Evolutionary conservation across 768 basidiomycete genomes (phyloP), one percentile per base, ranked within the genome.

Genomic region (Phlebiopsis flavidoalba): DNA sequence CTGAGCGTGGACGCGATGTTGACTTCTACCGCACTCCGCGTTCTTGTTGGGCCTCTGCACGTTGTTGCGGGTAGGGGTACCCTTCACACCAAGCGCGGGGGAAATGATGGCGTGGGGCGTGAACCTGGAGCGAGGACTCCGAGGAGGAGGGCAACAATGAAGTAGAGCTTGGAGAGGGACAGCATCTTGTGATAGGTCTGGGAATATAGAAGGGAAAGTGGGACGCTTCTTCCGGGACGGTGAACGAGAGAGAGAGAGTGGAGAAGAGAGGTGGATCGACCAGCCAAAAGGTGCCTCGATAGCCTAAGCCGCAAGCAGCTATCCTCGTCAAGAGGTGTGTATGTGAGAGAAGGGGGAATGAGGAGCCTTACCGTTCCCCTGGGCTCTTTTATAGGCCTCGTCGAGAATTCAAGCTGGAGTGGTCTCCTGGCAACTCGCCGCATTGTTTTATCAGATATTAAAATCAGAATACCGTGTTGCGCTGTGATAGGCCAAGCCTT

Each of bases 71-170:
- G 31, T 55, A 8, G 62, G 60, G 24, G 53, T 64, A 12, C 72
- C 74, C 1, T 52, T 61, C 37, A 72, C 70, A 17, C 72, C 74
- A 21, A 83, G 76, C 10, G 73, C 74, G 49, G 81, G 81, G 8
- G 74, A 51, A 37, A 83, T 69, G 3, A 65, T 70, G 10, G 80
- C 77, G 59, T 82, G 80, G 0, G n/a, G 75, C 80, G 56, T 68
- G 65, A 5, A 67, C 77, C 55, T 76, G 76, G 24, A 75, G 69
- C 22, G 74, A 64, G n/a, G 24, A 77, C 64, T 17, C 71, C 70
- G 33, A 79, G 65, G 56, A 73, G 61, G 60, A 77, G 64, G 36
- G 68, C 60, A 40, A 70, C 63, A 45, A 72, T 64, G 47, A 73
- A 65, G 63, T 72, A 57, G 51, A 62, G 50, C 60, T 70, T 72